Percentiles rank a stretch among this genome's conserved stretches.
Conservation (phyloP, 176 grass and related monocot genomes). For the Carex pumila region DNA sequence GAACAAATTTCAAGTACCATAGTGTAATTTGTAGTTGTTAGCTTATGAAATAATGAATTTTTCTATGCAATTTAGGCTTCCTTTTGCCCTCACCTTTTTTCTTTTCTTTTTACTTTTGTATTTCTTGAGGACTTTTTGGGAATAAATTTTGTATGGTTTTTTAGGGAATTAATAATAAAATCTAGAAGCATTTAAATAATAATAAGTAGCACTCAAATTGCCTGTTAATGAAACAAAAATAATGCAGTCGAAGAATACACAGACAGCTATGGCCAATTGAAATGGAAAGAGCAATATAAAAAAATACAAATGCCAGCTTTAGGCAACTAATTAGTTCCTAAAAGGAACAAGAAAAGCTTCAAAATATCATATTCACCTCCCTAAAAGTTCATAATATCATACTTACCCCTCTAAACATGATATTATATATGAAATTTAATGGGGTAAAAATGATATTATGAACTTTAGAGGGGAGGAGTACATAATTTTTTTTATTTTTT, state of each 20-base stretch:
- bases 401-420: too few species aligned
- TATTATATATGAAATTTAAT: too few species aligned
- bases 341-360: too few species aligned
- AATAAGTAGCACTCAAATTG: neutral
- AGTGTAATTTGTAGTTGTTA: slow-evolving; percentile 2
- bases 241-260: neutral
- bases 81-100: neutral
- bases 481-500: too few species aligned
- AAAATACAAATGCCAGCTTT: neutral
- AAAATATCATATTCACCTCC: too few species aligned
- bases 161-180: neutral
- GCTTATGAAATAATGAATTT: neutral
- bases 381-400: too few species aligned
- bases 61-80: neutral
- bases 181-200: neutral
- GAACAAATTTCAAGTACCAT: neutral
- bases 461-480: too few species aligned
- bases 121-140: neutral
- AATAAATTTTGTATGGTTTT: neutral
- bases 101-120: neutral
- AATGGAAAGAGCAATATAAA: neutral
- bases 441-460: too few species aligned
- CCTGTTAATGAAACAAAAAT: neutral
- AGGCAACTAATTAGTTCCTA: neutral
- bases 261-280: neutral